Evolutionary conservation across 148 eudicot species (phyloP).

Genomic region (Chenopodium formosanum): DNA sequence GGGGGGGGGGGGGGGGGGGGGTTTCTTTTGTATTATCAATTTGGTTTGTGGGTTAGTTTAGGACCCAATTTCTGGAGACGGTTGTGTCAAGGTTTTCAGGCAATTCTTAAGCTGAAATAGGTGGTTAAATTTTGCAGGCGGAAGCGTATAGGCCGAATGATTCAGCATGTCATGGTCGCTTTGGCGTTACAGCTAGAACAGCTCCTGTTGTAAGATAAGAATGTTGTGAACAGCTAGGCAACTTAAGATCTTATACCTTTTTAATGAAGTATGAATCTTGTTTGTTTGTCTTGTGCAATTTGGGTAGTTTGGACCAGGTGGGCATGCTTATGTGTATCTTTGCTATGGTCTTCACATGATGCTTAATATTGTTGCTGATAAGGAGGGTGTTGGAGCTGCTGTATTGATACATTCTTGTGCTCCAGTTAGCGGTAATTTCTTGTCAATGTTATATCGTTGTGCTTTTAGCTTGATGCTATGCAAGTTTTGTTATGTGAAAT

Average conservation of each 20-base stretch:
- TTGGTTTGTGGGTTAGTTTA: not conserved
- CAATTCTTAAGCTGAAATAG: not conserved
- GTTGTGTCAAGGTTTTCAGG: not conserved
- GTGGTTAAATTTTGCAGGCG: constrained; percentile 43
- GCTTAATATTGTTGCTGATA: constrained; percentile 95
- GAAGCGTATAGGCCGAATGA: constrained; percentile 95
- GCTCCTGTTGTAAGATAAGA: constrained; percentile 72
- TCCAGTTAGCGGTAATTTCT: constrained; percentile 70
- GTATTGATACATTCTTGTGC: constrained; percentile 91
- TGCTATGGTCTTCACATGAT: constrained; percentile 89
- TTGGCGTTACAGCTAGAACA: constrained; percentile 83
- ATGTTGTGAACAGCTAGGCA: no score
- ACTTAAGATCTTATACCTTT: not conserved
- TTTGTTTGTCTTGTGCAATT: not conserved
- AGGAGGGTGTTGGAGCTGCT: constrained; percentile 86
- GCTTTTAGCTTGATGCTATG: not conserved
- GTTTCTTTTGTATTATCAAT: not conserved
- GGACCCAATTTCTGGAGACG: not conserved
- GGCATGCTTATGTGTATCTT: constrained; percentile 91
- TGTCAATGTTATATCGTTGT: not conserved
- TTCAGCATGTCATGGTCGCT: constrained; percentile 93
- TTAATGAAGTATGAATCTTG: constrained; percentile 6
- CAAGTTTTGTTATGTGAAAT: not conserved
- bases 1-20: no score
- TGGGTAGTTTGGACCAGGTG: constrained; percentile 89